Conservation (phyloP, 805 yeast genomes). For the Zygoascus tannicola region DNA sequence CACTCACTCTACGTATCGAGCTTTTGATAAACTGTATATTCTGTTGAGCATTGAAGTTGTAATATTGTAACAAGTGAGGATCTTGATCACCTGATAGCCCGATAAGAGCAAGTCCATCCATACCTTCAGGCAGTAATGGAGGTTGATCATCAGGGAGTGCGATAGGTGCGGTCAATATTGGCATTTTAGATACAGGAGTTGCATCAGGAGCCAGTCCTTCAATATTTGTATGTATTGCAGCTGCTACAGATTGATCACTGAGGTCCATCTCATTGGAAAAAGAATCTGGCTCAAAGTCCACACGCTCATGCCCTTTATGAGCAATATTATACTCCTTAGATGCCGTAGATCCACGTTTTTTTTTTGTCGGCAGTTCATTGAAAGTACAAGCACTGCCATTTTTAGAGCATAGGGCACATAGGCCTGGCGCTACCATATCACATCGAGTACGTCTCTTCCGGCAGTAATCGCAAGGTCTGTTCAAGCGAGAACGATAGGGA, state of each 20-base stretch:
- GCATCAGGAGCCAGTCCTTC: too few relatives aligned
- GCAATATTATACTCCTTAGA: too few relatives aligned
- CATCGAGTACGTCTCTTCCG: conserved; percentile 17
- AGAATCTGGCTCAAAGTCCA: too few relatives aligned
- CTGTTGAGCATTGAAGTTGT: conserved; percentile 17
- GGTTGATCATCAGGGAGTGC: conserved; percentile 14
- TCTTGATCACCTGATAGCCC: conserved; percentile 28
- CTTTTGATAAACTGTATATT: conserved; percentile 22
- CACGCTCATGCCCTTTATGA: too few relatives aligned
- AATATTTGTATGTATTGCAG: too few relatives aligned
- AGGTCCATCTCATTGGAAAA: too few relatives aligned
- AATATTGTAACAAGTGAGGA: conserved; percentile 23
- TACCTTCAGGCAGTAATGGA: conserved; percentile 20
- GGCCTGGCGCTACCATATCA: conserved; percentile 8
- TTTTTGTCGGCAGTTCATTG: conserved; percentile 14
- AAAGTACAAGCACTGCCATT: conserved; percentile 16
- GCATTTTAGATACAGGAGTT: too few relatives aligned
- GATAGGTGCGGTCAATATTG: too few relatives aligned
- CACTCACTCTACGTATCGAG: conserved; percentile 20
- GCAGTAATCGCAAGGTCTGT: conserved; percentile 19
- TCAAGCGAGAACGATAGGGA: conserved; percentile 13
- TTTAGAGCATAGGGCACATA: conserved; percentile 16
- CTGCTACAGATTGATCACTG: too few relatives aligned
- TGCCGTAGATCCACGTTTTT: conserved; percentile 6
- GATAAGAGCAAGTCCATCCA: conserved; percentile 20